These are phyloP conservation scores for Mikania micrantha DNA, from an alignment of 129 eudicot genomes.

Conservation along the genomic window DNA sequence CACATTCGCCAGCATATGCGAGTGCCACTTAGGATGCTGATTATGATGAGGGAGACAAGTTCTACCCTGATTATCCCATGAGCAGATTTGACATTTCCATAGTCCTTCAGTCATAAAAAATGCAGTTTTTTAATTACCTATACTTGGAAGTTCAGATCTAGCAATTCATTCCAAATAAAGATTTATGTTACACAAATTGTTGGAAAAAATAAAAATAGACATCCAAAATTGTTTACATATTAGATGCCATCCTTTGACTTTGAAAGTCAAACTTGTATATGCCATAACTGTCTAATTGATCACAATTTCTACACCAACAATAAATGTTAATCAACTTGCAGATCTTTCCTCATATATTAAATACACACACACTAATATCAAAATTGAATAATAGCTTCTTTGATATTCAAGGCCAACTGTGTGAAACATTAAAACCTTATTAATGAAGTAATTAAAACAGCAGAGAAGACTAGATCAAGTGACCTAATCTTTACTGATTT, in stretches of 20 bases:
- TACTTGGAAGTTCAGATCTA: constrained; percentile 10
- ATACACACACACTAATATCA: background rate
- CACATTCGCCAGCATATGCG: constrained; percentile 41
- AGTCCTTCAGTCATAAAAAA: constrained; percentile 40
- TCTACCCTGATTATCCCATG: constrained; percentile 56
- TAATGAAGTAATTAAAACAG: background rate
- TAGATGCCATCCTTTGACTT: background rate
- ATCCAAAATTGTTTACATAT: background rate
- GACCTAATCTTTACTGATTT: background rate
- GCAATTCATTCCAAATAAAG: background rate
- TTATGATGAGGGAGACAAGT: constrained; percentile 33
- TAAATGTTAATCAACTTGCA: background rate
- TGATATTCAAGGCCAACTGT: background rate
- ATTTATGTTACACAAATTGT: background rate
- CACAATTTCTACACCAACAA: background rate
- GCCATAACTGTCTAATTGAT: background rate
- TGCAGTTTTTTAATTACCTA: constrained; percentile 20
- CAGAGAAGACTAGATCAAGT: background rate
- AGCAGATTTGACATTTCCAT: constrained; percentile 88
- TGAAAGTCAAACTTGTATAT: background rate
- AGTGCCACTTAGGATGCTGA: constrained; percentile 31
- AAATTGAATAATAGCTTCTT: background rate
- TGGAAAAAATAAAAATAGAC: background rate
- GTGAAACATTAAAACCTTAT: background rate
- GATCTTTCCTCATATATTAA: background rate